These are phyloP conservation scores for Entomortierella parvispora DNA, from an alignment of 192 early-diverging fungal genomes.

Conservation along the genomic window DNA sequence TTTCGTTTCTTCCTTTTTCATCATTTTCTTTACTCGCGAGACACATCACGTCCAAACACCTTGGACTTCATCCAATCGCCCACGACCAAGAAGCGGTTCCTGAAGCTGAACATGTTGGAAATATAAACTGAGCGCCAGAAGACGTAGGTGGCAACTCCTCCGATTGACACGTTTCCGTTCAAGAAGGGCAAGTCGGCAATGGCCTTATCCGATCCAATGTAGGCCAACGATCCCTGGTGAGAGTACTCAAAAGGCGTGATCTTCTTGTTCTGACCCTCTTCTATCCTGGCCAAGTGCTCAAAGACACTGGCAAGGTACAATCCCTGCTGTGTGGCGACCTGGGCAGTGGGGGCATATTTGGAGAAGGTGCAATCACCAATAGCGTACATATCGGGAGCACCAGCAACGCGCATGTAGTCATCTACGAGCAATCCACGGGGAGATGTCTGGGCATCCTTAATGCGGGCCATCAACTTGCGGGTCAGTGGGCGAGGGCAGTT, in stretches of 20 bases:
- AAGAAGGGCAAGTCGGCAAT: conserved; percentile 92
- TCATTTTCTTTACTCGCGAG: conserved; percentile 75
- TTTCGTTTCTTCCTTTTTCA: neutral
- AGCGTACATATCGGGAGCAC: conserved; percentile 70
- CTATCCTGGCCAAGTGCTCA: conserved; percentile 66
- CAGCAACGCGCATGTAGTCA: conserved; percentile 75
- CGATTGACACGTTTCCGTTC: conserved; percentile 70
- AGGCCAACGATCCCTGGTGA: conserved; percentile 88
- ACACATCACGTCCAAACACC: conserved; percentile 92
- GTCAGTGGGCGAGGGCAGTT: conserved; percentile 78
- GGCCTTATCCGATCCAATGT: conserved; percentile 94
- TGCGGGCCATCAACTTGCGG: conserved; percentile 69
- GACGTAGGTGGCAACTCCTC: conserved; percentile 77
- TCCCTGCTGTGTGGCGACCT: conserved; percentile 91
- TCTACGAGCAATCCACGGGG: conserved; percentile 79
- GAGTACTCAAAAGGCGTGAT: conserved; percentile 83
- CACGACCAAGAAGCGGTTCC: conserved; percentile 84
- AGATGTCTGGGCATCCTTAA: conserved; percentile 67
- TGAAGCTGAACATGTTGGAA: conserved; percentile 83
- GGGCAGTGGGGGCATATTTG: conserved; percentile 85
- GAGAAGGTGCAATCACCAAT: conserved; percentile 81
- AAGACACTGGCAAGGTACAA: conserved; percentile 84
- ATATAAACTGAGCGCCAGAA: conserved; percentile 84
- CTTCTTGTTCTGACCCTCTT: conserved; percentile 49
- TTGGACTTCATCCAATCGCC: conserved; percentile 94